Base-by-base conservation (phyloP, 1,284 basidiomycete genomes). In the Veloboletus limbatus region DNA sequence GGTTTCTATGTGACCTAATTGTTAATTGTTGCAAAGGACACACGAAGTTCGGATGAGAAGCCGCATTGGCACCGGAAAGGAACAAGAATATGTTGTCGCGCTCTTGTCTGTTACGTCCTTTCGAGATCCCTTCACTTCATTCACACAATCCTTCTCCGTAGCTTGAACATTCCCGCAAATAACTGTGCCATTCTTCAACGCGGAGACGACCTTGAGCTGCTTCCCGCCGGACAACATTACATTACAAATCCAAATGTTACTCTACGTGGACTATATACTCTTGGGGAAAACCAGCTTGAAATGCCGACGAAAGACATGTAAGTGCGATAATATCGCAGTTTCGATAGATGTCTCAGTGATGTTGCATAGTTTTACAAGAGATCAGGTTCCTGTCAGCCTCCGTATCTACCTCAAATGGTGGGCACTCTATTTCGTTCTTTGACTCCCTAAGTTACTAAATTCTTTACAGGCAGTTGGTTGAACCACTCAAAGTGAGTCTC, bases 281-380 rank as follows among this genome's bases (percentile, higher is more conserved):
- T 85, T 1, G 87, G 88, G 18, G 87, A 90, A 62, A 87, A 85
- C 56, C 87, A 90, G 64, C 65, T 87, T 24, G 88, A 89, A 64
- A 85, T 89, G 82, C 85, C 86, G 3, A 88, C 87, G 8, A 89
- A 89, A 65, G 86, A 88, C 54, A 87, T 88, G 85, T 85, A 53
- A 56, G 79, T 67, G 10, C 40, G n/a, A 3, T 11, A 21, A 27
- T 22, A 5, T 38, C 14, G 16, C 6, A 40, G 18, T 17, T 17
- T 26, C 14, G 6, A 16, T 47, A 43, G 16, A 27, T 34, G 32
- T 49, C 40, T 41, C 6, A 45, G 26, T 45, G 32, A 26, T 22
- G 8, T 18, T 16, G 16, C 24, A 16, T 48, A 88, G 86, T 53
- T 88, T 85, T 62, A 90, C 88, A 16, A 77, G 85, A 30, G 87